Conservation (phyloP, 768 basidiomycete species). For the Auriculariales sp. region DNA sequence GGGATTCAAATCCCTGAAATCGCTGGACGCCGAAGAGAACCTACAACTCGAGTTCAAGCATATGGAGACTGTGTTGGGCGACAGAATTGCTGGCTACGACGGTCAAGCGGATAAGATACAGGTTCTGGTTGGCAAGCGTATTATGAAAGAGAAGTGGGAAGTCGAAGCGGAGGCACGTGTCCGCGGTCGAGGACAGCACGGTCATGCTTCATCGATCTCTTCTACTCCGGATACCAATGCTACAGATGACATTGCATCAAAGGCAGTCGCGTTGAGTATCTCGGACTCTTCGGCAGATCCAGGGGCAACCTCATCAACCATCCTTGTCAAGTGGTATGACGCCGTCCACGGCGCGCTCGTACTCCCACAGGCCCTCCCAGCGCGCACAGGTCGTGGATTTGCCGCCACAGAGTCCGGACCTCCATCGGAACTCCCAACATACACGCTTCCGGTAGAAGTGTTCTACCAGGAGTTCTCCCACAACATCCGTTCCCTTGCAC, state of each 20-base stretch:
- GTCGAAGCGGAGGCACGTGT: slow-evolving; percentile 41
- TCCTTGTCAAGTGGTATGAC: slow-evolving; percentile 3
- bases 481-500: slow-evolving; percentile 40
- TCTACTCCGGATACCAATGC: slow-evolving; percentile 9
- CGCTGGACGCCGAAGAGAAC: slow-evolving; percentile 58
- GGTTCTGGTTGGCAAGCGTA: slow-evolving; percentile 53
- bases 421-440: slow-evolving; percentile 45
- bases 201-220: too few relatives aligned
- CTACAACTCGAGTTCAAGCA: slow-evolving; percentile 26
- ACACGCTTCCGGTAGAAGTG: slow-evolving; percentile 49
- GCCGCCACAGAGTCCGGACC: slow-evolving; percentile 15
- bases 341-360: slow-evolving; percentile 1
- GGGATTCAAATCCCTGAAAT: slow-evolving; percentile 22
- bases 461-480: slow-evolving; percentile 49
- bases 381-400: slow-evolving; percentile 11
- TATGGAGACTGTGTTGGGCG: neutral
- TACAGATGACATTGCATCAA: slow-evolving; percentile 12
- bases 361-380: slow-evolving; percentile 15
- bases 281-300: slow-evolving; percentile 33
- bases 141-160: slow-evolving; percentile 69
- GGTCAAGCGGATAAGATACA: slow-evolving; percentile 35
- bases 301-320: slow-evolving; percentile 40
- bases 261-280: slow-evolving; percentile 8
- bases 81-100: slow-evolving; percentile 4
- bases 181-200: too few relatives aligned